Base-by-base conservation (phyloP, 805 yeast species). In the Sugiyamaella boreocaroliniensis region DNA sequence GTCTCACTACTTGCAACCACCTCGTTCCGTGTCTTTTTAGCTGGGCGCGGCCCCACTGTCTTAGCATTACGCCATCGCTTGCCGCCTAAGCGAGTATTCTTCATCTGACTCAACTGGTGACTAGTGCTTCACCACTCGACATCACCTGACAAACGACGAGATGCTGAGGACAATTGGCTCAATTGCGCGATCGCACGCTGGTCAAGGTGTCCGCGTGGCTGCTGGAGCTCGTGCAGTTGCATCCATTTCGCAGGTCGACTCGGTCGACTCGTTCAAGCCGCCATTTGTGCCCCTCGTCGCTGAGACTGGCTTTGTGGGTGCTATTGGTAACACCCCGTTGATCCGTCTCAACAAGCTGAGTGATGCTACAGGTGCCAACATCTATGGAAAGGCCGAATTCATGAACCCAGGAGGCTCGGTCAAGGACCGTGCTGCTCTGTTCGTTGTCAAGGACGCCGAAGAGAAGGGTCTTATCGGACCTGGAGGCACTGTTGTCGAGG, bases 341-440 rank as follows among this genome's bases (percentile, higher is more conserved):
- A 72, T 90, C 58, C 77, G 77, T 57, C 73, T 86, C 46, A 77
- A 79, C 59, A 70, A 68, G 37, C 68, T 86, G 20, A 79, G 86
- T 40, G 70, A 76, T 19, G 77, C 78, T 59, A 67, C 80, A 2
- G 87, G 88, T 4, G 74, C 90, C 60, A 83, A 86, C 61, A 79
- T 90, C 57, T 89, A 81, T 65, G 97, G 87, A 42, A 90, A 90
- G 67, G 96, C 95, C 5, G 97, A 89, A 69, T 86, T 82, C 72
- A 85, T 85, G 84, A 89, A 89, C 69, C 97, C 97, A 1, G 96
- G 96, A 47, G 97, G 96, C 0, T 84, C 93, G 10, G 90, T 89
- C 52, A 89, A 89, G 65, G 97, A 89, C 67, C 77, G 97, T 54
- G 96, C 97, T 14, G 96, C 96, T 0, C 72, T 85, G 40, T 87